Evolutionary conservation across 441 rosid species (phyloP), one percentile per base, ranked within the genome.

Genomic region (Dalechampia spathulata): DNA sequence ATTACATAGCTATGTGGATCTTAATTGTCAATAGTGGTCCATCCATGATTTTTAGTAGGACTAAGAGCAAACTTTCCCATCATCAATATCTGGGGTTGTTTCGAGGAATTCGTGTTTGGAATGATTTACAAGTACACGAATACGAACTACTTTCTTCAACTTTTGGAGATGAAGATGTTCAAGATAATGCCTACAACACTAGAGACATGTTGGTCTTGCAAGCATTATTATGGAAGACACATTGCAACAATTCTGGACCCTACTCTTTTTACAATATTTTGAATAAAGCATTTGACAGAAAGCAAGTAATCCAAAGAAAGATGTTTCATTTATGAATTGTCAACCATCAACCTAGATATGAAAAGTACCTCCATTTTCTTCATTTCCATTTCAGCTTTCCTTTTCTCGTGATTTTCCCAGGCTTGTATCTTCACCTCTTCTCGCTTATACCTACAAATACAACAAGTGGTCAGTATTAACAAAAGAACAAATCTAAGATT

Each of bases 331-430:
- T 30, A 1, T 19, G 40, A 22, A 60, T 34, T 15, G 48, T 15
- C 39, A 53, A 41, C 11, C 16, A 28, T 17, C 25, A 36, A 37
- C 40, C 32, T 11, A 30, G 34, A 41, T 25, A 40, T n/a, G 15
- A 22, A 22, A 5, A 49, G 10, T 78, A 90, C 98, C 95, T 91
- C 96, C 72, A 76, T 81, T 71, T 86, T 91, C 67, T 74, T 80
- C 96, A 86, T 82, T 65, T 84, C 86, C 87, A 82, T 76, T 65
- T 91, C 98, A 1, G 95, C 87, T 74, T 83, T 91, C 79, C 95
- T 73, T 75, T 82, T 91, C 76, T 86, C 81, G 19, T 81, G 95
- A 77, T 84, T 86, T 67, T 91, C 96, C 98, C 96, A 91, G 23
- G 82, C 93, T 48, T 83, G 93, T 58, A 91, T 91, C 77, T 84